Evolutionary conservation across 805 yeast genomes (phyloP), one percentile per base, ranked within the genome.

Genomic region (Yamadazyma philogaea): DNA sequence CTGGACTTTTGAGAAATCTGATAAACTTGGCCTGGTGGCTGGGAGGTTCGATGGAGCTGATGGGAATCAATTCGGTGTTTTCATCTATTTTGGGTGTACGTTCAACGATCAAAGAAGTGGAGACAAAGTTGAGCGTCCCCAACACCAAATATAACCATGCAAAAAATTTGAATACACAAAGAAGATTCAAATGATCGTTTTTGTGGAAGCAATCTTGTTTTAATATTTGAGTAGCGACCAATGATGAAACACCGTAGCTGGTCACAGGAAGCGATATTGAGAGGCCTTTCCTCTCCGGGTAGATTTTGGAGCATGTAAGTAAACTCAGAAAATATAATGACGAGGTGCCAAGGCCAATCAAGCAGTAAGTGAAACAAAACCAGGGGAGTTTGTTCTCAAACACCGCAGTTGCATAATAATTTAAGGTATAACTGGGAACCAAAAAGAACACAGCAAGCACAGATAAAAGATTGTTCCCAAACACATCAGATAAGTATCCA

Each of bases 261-360:
- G 95, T 78, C 2, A 91, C 90, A 0, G 99, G 99, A 34, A 85
- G 74, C 40, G 95, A 84, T 34, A 91, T 87, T 24, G 96, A 85
- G 42, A 91, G 62, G 2, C 95, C 84, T 45, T 87, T 86, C 37
- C 74, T 72, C 30, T 78, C 68, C 0, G 95, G 95, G 55, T 80
- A 86, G n/a, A 89, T 76, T 53, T 85, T 81, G 2, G 96, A 95
- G 64, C 96, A 87, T 1, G 95, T 84, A 22, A 85, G 61, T 47
- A 85, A 64, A 35, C 87, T 77, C 47, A 84, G 75, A 55, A 85
- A 84, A 61, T 82, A 85, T 31, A 84, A 66, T 6, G 88, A 70
- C 6, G 88, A 80, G 0, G 93, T 84, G 10, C 88, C 87, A 46
- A 78, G 65, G 0, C 93, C 93, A 45, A 85, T 76, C 37, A 77